A percentile compares a stretch with the other conserved stretches of the same genome.
These are phyloP conservation scores for Malbranchea cinnamomea DNA, from an alignment of 2,329 filamentous ascomycete species.

Conservation along the genomic window DNA sequence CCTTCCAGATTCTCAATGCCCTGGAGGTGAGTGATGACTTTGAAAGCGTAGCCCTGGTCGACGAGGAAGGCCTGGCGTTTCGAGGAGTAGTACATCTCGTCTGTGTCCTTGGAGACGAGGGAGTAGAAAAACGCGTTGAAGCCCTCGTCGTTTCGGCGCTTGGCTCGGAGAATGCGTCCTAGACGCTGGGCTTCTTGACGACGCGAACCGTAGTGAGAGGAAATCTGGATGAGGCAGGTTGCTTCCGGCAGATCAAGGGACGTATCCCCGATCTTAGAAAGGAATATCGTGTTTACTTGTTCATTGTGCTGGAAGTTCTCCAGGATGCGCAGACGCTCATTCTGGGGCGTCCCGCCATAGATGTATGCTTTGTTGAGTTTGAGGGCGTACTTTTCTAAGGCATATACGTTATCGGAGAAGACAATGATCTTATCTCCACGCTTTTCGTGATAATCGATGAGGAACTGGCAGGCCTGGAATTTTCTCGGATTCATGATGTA, in stretches of 20 bases:
- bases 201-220: constrained; percentile 90
- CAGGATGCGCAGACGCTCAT: constrained; percentile 71
- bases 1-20: constrained; percentile 75
- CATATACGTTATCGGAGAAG: constrained; percentile 95
- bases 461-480: constrained; percentile 90
- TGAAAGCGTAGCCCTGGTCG: constrained; percentile 97
- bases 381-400: constrained; percentile 68
- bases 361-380: constrained; percentile 82
- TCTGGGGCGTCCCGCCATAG: constrained; percentile 73
- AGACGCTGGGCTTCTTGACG: constrained; percentile 91
- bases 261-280: constrained; percentile 95
- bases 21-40: constrained; percentile 89
- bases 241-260: constrained; percentile 95
- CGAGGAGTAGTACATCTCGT: constrained; percentile 95
- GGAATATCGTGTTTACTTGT: constrained; percentile 77
- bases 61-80: constrained; percentile 95
- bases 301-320: constrained; percentile 94
- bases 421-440: constrained; percentile 96
- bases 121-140: constrained; percentile 99
- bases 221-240: constrained; percentile 93
- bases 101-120: constrained; percentile 89
- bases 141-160: constrained; percentile 89
- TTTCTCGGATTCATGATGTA: constrained; percentile 98
- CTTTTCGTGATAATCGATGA: constrained; percentile 95
- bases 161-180: constrained; percentile 84